Percentiles rank a stretch among this genome's conserved stretches.
phyloP scores from a whole-genome alignment of 2,329 filamentous ascomycete species.

The Ilyonectria destructans region DNA sequence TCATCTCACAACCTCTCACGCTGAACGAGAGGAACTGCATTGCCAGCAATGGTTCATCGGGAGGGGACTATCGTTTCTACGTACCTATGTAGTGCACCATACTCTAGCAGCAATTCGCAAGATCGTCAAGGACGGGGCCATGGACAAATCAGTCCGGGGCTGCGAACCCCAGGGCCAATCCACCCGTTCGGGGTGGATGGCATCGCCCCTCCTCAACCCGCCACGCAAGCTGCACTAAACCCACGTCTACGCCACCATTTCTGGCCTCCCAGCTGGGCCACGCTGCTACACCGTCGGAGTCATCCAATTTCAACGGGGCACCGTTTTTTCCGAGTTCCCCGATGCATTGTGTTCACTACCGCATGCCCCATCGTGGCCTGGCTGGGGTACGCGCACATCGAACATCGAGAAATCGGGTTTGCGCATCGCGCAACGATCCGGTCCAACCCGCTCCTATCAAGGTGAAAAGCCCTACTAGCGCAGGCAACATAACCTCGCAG shows the following conservation, averaged over 20 bases:
- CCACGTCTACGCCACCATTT: constrained; percentile 50
- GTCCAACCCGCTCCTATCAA: constrained; percentile 34
- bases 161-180: constrained; percentile 16
- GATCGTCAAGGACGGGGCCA: not conserved
- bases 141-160: constrained; percentile 7
- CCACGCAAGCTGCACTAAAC: constrained; percentile 52
- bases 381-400: not conserved
- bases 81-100: not conserved
- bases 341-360: constrained; percentile 15
- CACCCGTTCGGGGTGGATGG: constrained; percentile 37
- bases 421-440: constrained; percentile 24
- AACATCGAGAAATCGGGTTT: constrained; percentile 21
- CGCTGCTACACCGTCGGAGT: constrained; percentile 37
- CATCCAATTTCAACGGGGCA: constrained; percentile 29
- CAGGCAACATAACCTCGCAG: constrained; percentile 19
- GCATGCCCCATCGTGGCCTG: constrained; percentile 5
- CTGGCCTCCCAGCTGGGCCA: constrained; percentile 30
- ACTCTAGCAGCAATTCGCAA: not conserved
- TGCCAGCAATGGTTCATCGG: constrained; percentile 6
- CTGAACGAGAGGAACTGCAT: constrained; percentile 9
- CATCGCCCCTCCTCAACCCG: constrained; percentile 48
- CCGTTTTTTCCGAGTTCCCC: constrained; percentile 6
- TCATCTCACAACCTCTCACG: constrained; percentile 28
- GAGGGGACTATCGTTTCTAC: not conserved
- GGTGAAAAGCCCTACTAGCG: constrained; percentile 27